Percentiles rank a stretch among this genome's conserved stretches.
phyloP scores from a whole-genome alignment of 352 stramenopile species.

The Aphanomyces euteiches region DNA sequence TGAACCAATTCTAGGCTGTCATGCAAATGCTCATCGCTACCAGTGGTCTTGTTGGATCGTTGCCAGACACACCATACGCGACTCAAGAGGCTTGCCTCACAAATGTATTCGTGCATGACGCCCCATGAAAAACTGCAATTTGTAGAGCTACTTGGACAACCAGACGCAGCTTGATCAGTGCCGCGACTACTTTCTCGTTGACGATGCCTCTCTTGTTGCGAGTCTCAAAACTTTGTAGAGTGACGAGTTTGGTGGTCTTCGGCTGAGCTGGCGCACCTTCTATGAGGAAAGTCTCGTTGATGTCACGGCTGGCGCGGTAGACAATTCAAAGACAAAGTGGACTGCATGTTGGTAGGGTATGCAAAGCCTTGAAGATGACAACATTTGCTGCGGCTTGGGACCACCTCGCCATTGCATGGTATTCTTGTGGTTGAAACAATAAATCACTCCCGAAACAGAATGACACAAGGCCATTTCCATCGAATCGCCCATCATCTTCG shows the following conservation, averaged over 20 bases:
- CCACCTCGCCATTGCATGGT: conserved; percentile 25
- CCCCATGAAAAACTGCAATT: not conserved
- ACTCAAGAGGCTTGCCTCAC: conserved; percentile 26
- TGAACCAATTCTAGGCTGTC: not conserved
- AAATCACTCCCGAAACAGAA: conserved; percentile 3
- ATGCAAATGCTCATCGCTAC: conserved; percentile 22
- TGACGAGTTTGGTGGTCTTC: conserved; percentile 15
- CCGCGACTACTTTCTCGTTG: conserved; percentile 16
- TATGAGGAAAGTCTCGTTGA: conserved; percentile 23
- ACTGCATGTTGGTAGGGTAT: conserved; percentile 14
- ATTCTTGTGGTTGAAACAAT: not conserved
- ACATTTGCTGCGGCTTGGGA: conserved; percentile 25
- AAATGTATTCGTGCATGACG: conserved; percentile 12
- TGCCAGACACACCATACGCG: conserved; percentile 18
- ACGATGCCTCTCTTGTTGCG: not conserved
- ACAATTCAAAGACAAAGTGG: too few species aligned
- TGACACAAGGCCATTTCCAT: conserved; percentile 17
- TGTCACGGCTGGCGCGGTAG: conserved; percentile 9
- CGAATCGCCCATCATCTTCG: conserved; percentile 7
- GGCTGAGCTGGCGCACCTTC: conserved; percentile 19
- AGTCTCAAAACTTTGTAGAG: not conserved
- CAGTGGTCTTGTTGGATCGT: conserved; percentile 1
- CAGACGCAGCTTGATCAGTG: not conserved
- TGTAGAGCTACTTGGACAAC: conserved; percentile 22
- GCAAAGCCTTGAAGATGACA: conserved; percentile 21